Evolutionary conservation across 768 basidiomycete species (phyloP), one percentile per base, ranked within the genome.

Genomic region (Dictyophora rubrovolvata): DNA sequence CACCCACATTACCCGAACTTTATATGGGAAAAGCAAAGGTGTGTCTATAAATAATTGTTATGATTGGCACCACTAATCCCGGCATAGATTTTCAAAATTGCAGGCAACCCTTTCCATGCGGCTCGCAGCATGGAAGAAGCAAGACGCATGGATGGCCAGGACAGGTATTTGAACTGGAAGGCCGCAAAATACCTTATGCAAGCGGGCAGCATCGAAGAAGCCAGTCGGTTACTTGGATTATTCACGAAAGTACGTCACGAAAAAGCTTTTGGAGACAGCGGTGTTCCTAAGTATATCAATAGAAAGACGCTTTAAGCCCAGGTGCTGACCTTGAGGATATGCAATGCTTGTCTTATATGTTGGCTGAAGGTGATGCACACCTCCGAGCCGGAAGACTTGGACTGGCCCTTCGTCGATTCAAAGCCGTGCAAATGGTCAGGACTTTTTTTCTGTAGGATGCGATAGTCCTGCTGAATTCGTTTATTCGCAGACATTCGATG

Each of bases 141-240:
- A 2, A 76, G 92, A 48, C 67, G 79, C 21, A 73, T 99, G 53
- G 96, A 99, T 68, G 86, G 90, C 0, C 96, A 98, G 72, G 96
- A 99, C 68, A 77, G 96, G 49, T 96, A 92, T 72, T 69, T 99
- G 66, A 98, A 99, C 71, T 89, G 89, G 36, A 98, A 98, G 70
- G 79, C 81, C 52, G 95, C 85, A 0, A 98, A 98, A 69, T 98
- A 98, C 67, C 78, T 86, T 51, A 70, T 98, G 46, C 75, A 94
- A 48, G 90, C 87, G 5, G 94, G 89, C 5, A 75, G 90, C 69
- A 68, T 88, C 3, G 82, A 84, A 47, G 87, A 89, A 67, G 95
- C 91, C 0, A 80, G 77, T 55, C 72, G 79, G 1, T 74, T 92
- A 6, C 74, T 95, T 17, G 90, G 87, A 1, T 63, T 96, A 60